Conservation (phyloP, 495 filamentous ascomycete genomes). For the Xylaria curta region DNA sequence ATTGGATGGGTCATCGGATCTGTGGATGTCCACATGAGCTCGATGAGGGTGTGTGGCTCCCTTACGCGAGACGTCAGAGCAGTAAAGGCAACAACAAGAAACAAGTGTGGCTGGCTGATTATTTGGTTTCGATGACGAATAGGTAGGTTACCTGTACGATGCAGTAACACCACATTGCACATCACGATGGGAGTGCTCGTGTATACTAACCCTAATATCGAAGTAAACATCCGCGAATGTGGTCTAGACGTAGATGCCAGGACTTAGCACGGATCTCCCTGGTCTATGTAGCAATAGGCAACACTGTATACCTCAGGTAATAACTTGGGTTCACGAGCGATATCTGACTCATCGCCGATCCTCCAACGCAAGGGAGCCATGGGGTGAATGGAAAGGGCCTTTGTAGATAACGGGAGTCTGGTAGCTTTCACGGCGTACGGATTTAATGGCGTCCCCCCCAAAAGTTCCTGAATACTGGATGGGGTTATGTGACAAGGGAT, state of each 20-base stretch:
- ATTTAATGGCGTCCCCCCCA: neutral
- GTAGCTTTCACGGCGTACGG: neutral
- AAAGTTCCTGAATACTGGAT: neutral
- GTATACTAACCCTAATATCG: neutral
- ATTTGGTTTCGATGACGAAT: neutral
- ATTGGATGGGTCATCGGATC: neutral
- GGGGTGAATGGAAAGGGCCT: neutral
- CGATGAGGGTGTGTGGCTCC: neutral
- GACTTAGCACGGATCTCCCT: neutral
- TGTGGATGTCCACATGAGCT: neutral
- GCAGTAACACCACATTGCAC: neutral
- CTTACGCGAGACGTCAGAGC: neutral
- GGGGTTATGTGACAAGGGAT: neutral
- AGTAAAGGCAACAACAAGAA: neutral
- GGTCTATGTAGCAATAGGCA: neutral
- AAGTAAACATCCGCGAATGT: neutral
- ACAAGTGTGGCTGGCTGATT: neutral
- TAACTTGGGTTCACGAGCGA: neutral
- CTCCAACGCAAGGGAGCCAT: no score
- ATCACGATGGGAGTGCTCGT: neutral
- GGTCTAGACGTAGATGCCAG: neutral
- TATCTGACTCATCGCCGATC: neutral
- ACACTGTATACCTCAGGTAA: neutral
- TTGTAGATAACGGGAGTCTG: neutral
- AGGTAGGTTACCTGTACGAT: neutral